Evolutionary conservation across 176 grass and related monocot genomes (phyloP), one percentile per base, ranked within the genome.

Genomic region (Carex myosuroides): DNA sequence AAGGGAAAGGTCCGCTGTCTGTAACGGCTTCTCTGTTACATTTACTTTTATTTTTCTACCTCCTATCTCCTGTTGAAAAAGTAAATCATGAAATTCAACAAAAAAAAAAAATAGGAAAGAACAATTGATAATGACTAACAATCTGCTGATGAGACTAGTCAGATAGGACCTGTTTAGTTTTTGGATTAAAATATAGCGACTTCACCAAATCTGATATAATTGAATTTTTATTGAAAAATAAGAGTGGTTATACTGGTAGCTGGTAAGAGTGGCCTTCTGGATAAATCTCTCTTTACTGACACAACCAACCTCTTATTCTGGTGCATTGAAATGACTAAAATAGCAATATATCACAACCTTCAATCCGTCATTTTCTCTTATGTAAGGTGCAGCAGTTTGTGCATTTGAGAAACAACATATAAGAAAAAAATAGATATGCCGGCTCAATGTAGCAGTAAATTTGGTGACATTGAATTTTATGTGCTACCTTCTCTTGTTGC

Each of bases 1-100:
- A n/a, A 67, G 73, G 6, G 93, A 89, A 2, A 22, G 17, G 46
- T 99, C 91, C 3, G 81, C 78, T n/a, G 88, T 79, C 3, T 87
- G 44, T 8, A 99, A 86, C 14, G 94, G 94, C 58, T 89, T 99
- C 80, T 99, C 93, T 0, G 96, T 95, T 52, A 92, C 87, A 66
- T 99, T 99, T 41, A 95, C 96, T 85, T 99, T 99, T 70, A 99
- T 95, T 62, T 85, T 95, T 80, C 93, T 89, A 66, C 80, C 88
- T 35, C 85, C 91, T 74, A 95, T 85, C 87, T 99, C 96, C 93
- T 99, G 85, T 58, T 82, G 57, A 85, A 32, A 95, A 82, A 41
- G 6, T 0, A 78, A 57, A 57, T 33, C 16, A 5, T 17, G 12
- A 57, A 30, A 57, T 78, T 32, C 26, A 71, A 71, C 26, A 78